Conservation (phyloP, 176 grass and related monocot genomes). For the Calamus simplicifolius region DNA sequence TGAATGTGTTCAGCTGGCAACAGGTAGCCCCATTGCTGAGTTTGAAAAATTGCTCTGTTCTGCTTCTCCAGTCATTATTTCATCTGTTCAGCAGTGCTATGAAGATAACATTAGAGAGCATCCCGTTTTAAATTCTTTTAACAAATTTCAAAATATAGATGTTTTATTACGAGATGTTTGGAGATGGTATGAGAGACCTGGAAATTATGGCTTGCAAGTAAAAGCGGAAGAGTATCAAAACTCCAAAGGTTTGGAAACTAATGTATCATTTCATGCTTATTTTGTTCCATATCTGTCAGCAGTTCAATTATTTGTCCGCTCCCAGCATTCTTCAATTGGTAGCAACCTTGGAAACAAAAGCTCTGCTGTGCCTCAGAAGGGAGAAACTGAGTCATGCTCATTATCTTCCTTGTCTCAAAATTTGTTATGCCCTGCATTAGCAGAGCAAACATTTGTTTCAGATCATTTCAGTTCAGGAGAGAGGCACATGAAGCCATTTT, state of each 20-base stretch:
- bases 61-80: constrained; percentile 8
- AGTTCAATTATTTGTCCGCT: neutral
- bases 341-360: no score
- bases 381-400: no score
- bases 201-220: constrained; percentile 1
- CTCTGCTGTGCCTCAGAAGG: no score
- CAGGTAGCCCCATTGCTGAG: constrained; percentile 5
- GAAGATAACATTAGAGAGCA: no score
- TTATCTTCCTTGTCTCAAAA: no score
- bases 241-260: no score
- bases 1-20: neutral
- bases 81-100: no score
- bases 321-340: no score
- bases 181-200: neutral
- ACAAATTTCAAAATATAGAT: neutral
- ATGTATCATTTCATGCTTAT: neutral
- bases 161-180: neutral
- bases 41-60: constrained; percentile 8
- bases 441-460: no score
- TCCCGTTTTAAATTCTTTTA: neutral
- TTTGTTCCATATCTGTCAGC: constrained; percentile 2
- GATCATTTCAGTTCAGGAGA: no score
- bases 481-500: neutral
- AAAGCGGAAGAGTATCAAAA: constrained; percentile 2
- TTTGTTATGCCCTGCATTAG: no score